Evolutionary conservation across 495 filamentous ascomycete genomes (phyloP), one percentile per base, ranked within the genome.

Genomic region (Talaromyces thailandensis): DNA sequence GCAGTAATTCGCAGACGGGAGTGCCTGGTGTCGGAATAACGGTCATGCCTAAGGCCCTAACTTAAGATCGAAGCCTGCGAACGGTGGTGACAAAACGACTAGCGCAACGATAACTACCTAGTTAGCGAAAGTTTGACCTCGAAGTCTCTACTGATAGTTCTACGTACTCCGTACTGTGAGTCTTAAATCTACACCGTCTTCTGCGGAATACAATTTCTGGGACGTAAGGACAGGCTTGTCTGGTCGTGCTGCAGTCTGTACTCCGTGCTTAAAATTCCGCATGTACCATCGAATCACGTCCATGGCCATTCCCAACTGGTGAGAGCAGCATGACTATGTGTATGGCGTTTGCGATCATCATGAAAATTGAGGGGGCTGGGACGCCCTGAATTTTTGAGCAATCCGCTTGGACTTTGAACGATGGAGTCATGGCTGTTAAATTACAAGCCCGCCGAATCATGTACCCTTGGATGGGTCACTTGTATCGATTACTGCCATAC

Each of bases 31-130:
- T 48, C 29, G 28, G 26, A 7, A 32, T 29, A 57, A 57, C 51
- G 51, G 51, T 55, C 51, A 25, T 57, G 26, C 29, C 55, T 32
- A 57, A 18, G 55, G 55, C 55, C 53, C 24, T 25, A 52, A 52
- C 53, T 12, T 25, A 52, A 52, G 21, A n/a, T 7, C 29, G 8
- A 57, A 56, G 16, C 29, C 29, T 57, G 55, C 26, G 28, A 29
- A 35, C 26, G 14, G 4, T 57, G 55, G 55, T 35, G 55, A 35
- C 55, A 57, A 24, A 31, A n/a, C 18, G 23, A 25, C 45, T 24
- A 24, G 23, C 50, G 50, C 9, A 52, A 2, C 26, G 23, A 14
- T 53, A 53, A 5, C 50, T n/a, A n/a, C n/a, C n/a, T n/a, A n/a
- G n/a, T n/a, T n/a, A n/a, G n/a, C n/a, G n/a, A 23, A 57, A 57